A percentile compares a stretch with the other conserved stretches of the same genome.
Evolutionary conservation across 2,329 filamentous ascomycete genomes (phyloP).

Genomic region (Boeremia exigua): DNA sequence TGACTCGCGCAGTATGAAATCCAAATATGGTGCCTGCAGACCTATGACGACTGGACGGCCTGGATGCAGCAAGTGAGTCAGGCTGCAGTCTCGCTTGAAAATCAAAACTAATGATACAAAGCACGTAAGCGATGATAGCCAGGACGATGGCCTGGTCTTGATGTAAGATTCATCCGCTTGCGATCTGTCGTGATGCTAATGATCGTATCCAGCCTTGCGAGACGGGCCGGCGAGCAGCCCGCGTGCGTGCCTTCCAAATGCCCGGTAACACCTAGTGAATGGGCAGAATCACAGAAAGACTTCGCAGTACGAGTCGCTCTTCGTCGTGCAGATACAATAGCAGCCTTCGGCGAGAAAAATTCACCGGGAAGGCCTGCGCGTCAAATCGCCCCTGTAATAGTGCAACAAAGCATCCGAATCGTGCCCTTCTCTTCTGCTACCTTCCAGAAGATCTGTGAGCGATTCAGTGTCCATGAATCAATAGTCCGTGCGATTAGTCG

Average conservation of each 20-base stretch:
- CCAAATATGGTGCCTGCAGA: not conserved
- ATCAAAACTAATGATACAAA: no score
- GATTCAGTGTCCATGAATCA: slow-evolving; percentile 21
- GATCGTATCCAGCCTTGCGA: no score
- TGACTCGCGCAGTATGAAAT: not conserved
- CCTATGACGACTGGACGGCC: not conserved
- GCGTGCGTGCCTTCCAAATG: no score
- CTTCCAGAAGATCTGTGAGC: slow-evolving; percentile 13
- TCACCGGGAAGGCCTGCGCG: not conserved
- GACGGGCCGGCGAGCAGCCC: no score
- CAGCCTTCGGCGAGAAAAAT: not conserved
- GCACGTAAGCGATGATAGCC: no score
- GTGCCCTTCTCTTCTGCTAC: not conserved
- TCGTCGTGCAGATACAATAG: not conserved
- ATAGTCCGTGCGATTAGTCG: slow-evolving; percentile 20
- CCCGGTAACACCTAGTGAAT: no score
- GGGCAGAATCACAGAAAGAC: no score
- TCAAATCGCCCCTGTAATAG: not conserved
- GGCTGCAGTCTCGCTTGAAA: no score
- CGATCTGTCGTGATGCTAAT: no score
- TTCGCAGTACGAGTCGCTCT: no score
- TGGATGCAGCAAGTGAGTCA: not conserved
- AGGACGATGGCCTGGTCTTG: no score
- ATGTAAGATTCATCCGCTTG: no score
- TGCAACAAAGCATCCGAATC: not conserved